phyloP scores from a whole-genome alignment of 176 grass and related monocot species.

The Rhynchospora pubera region DNA sequence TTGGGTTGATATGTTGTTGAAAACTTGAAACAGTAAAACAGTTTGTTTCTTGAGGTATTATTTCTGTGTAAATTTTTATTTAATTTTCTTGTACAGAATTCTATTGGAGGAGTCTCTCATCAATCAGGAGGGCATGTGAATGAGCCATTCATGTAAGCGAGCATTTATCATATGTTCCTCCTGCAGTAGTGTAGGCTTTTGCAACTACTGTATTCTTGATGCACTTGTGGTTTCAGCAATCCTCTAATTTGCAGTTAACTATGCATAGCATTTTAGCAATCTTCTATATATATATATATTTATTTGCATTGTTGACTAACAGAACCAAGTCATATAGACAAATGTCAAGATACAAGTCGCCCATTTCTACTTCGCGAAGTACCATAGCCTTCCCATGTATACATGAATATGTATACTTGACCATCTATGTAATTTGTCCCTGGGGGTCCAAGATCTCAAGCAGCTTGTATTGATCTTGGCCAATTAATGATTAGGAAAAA shows the following conservation, averaged over 20 bases:
- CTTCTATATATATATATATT: no score
- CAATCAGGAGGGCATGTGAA: constrained; percentile 79
- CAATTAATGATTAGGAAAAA: not conserved
- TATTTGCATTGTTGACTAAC: not conserved
- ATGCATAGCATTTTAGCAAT: no score
- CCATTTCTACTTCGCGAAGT: no score
- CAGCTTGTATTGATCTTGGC: not conserved
- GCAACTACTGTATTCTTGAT: constrained; percentile 10
- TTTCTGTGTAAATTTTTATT: not conserved
- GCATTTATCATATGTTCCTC: not conserved
- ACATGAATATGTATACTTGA: not conserved
- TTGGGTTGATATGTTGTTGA: not conserved
- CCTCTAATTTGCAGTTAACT: not conserved
- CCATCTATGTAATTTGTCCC: not conserved
- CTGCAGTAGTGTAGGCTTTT: not conserved
- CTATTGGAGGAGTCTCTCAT: constrained; percentile 84
- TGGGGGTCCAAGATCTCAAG: not conserved
- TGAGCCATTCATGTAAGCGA: constrained; percentile 89
- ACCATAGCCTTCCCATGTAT: no score
- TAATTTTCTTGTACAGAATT: constrained; percentile 57
- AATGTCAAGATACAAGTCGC: not conserved
- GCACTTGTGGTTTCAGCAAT: not conserved
- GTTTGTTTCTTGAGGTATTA: not conserved
- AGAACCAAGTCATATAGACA: not conserved
- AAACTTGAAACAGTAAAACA: constrained; percentile 8